These are phyloP conservation scores for Macrolepiota fuliginosa DNA, from an alignment of 768 basidiomycete genomes.

Conservation along the genomic window DNA sequence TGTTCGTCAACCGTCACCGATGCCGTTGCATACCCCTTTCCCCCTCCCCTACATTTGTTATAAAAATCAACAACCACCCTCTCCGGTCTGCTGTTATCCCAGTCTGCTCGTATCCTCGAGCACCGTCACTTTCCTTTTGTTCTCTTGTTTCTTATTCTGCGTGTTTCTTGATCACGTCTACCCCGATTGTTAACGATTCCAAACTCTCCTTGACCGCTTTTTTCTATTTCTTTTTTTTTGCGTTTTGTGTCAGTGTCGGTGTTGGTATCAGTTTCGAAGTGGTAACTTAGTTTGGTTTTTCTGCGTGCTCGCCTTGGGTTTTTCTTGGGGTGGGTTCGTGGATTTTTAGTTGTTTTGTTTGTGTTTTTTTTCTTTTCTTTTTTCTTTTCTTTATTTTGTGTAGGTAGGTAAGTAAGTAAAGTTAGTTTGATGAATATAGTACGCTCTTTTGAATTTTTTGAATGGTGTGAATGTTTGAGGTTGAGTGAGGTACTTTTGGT, in stretches of 20 bases:
- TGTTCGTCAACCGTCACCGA: neutral
- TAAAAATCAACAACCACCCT: too few species aligned
- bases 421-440: conserved; percentile 4
- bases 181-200: too few species aligned
- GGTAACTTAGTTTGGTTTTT: neutral
- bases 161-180: too few species aligned
- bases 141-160: too few species aligned
- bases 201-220: neutral
- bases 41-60: neutral
- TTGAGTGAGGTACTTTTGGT: neutral
- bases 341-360: neutral
- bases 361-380: neutral
- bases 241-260: too few species aligned
- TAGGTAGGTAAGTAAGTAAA: conserved; percentile 7
- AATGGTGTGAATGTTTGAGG: neutral
- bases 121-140: too few species aligned
- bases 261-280: too few species aligned
- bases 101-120: too few species aligned
- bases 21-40: neutral
- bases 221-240: neutral
- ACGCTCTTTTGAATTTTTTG: conserved; percentile 3
- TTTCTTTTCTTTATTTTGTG: neutral
- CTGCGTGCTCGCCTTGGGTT: neutral
- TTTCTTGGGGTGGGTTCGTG: neutral
- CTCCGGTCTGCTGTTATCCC: too few species aligned